Evolutionary conservation across 2,329 filamentous ascomycete species (phyloP), one percentile per base, ranked within the genome.

Genomic region (Scopulariopsis brevicaulis): DNA sequence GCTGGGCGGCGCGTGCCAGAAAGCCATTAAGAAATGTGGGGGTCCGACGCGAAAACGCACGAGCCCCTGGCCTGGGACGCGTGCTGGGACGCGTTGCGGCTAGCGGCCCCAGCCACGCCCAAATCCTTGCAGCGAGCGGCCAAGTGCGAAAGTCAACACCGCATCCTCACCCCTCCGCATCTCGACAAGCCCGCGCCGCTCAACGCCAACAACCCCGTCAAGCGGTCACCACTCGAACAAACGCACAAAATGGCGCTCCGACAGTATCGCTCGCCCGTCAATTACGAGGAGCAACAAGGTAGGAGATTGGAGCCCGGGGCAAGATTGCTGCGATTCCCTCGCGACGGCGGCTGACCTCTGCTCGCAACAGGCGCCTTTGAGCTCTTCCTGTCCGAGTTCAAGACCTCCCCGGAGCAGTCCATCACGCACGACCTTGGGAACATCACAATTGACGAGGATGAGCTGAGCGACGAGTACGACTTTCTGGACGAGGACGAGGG

Each of bases 201-300:
- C 46, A 50, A 24, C 46, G 46, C 11, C 46, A 34, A 22, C 55
- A 37, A 18, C 14, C 50, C 14, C 37, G 22, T 53, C 24, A 43
- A 50, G 46, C 46, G 46, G 61, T 50, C 59, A 53, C 53, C 59
- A 62, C 59, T 54, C 51, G n/a, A 28, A 34, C 14, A n/a, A 7
- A 2, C 24, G 4, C 5, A 64, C 67, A 74, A 63, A 64, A 96
- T 96, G 93, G 87, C 91, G 80, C 87, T 96, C 68, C 82, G 91
- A 68, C 86, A 87, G 63, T 62, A 60, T 58, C 58, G 58, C 32
- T 58, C 61, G 15, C 61, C 87, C 56, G 90, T 96, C 66, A 86
- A 96, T 71, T 99, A 99, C 75, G 82, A 85, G 67, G 84, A 85
- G 67, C 94, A 99, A 73, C 84, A 94, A 74, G 77, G 89, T 91